A percentile compares a stretch with the other conserved stretches of the same genome.
Conservation (phyloP, 2,329 filamentous ascomycete species). For the Coniochaeta sp. region DNA sequence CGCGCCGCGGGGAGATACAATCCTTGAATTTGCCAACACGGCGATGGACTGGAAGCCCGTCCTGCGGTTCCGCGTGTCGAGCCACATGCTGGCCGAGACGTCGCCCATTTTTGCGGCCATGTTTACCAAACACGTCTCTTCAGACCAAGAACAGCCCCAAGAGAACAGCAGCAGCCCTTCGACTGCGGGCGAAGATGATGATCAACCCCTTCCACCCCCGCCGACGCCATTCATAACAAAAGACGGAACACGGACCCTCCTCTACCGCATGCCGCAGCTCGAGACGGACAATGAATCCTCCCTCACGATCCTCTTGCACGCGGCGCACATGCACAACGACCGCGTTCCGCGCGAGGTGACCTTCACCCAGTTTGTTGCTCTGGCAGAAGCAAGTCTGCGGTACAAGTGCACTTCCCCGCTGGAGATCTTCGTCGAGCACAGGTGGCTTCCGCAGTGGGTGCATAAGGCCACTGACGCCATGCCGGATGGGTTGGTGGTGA, state of each 20-base stretch:
- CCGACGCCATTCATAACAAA: conserved; percentile 29
- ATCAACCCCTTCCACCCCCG: conserved; percentile 24
- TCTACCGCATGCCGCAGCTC: conserved; percentile 47
- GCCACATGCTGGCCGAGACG: conserved; percentile 40
- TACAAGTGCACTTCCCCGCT: conserved; percentile 46
- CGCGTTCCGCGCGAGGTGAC: conserved; percentile 36
- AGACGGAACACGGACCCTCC: conserved; percentile 35
- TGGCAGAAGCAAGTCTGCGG: conserved; percentile 41
- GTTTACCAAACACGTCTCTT: conserved; percentile 25
- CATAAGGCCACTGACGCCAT: conserved; percentile 39
- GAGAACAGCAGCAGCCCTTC: neutral
- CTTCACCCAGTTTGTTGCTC: conserved; percentile 43
- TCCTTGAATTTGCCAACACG: conserved; percentile 44
- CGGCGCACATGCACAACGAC: conserved; percentile 42
- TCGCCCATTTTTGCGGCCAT: conserved; percentile 45
- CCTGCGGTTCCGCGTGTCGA: conserved; percentile 44
- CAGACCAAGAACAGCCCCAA: neutral
- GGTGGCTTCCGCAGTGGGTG: conserved; percentile 47
- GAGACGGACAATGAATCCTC: conserved; percentile 34
- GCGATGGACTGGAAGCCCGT: conserved; percentile 28
- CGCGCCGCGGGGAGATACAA: conserved; percentile 36
- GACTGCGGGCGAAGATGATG: conserved; percentile 26
- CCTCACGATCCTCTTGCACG: conserved; percentile 41
- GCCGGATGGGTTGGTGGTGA: conserved; percentile 41
- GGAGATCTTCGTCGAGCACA: conserved; percentile 40